A percentile compares a stretch with the other conserved stretches of the same genome.
phyloP scores from a whole-genome alignment of 805 yeast genomes.

The Hanseniaspora occidentalis region DNA sequence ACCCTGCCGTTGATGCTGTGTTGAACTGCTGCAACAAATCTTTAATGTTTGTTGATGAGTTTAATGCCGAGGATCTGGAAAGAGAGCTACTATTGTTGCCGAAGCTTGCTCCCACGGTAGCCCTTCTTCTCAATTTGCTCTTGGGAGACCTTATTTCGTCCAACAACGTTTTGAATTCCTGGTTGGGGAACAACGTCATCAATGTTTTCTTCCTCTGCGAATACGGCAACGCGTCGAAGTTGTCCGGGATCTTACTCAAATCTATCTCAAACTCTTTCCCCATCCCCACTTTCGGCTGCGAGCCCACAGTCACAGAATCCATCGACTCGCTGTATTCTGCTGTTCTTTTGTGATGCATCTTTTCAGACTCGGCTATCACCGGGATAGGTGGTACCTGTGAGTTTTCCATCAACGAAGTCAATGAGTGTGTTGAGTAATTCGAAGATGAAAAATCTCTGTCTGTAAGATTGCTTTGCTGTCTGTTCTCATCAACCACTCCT shows the following conservation, averaged over 20 bases:
- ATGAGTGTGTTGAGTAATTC: no score
- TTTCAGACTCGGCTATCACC: no score
- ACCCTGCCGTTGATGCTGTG: not conserved
- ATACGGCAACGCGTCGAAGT: conserved; percentile 45
- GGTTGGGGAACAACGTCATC: conserved; percentile 25
- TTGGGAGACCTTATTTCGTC: conserved; percentile 9
- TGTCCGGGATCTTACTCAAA: conserved; percentile 30
- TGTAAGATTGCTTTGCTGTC: no score
- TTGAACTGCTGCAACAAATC: not conserved
- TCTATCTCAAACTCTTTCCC: conserved; percentile 1
- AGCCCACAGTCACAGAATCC: not conserved
- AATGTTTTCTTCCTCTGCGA: conserved; percentile 41
- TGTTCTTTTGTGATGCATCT: no score
- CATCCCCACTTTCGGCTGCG: not conserved
- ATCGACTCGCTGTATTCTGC: not conserved
- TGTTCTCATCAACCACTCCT: no score
- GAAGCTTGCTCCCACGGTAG: not conserved
- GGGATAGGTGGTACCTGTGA: no score
- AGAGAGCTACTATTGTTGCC: not conserved
- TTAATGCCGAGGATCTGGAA: not conserved
- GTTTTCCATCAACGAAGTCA: no score
- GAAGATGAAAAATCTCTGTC: no score
- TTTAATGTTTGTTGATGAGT: not conserved
- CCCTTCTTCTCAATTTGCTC: conserved; percentile 11
- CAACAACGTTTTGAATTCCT: conserved; percentile 24